phyloP scores from a whole-genome alignment of 2,329 filamentous ascomycete species.

The Diplocarpon rosae region DNA sequence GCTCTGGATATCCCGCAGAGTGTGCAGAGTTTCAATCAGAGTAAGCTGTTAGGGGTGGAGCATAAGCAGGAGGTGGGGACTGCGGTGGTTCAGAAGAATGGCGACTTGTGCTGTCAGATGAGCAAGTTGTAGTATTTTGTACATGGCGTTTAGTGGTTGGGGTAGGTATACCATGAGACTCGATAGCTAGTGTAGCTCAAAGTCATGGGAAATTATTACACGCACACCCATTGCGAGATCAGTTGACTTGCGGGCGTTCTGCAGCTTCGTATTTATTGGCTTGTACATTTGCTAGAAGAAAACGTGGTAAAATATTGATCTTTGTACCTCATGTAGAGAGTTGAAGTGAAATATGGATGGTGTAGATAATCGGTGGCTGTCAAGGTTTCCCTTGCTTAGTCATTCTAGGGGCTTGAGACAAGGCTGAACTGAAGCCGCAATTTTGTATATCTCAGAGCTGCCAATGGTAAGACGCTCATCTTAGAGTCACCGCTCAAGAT shows the following conservation, averaged over 20 bases:
- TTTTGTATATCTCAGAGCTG: no score
- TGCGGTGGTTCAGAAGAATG: constrained; percentile 13
- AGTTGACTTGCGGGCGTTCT: no score
- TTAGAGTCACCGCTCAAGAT: constrained; percentile 9
- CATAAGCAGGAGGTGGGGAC: constrained; percentile 13
- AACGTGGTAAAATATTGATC: no score
- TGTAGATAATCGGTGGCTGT: no score
- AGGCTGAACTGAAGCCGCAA: no score
- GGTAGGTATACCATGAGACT: constrained; percentile 16
- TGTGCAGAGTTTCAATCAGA: constrained; percentile 33
- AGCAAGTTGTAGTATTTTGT: constrained; percentile 13
- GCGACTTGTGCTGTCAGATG: constrained; percentile 20
- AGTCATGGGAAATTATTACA: constrained; percentile 21
- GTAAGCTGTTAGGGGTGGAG: constrained; percentile 15
- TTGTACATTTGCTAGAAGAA: no score
- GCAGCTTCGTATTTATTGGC: no score
- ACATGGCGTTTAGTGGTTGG: constrained; percentile 6
- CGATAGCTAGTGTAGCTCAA: constrained; percentile 22
- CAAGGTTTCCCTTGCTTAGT: no score
- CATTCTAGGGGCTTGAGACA: no score
- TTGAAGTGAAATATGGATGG: no score
- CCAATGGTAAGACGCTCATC: no score
- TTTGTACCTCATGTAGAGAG: no score
- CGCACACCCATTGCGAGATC: not conserved
- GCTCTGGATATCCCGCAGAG: constrained; percentile 39